A percentile compares a stretch with the other conserved stretches of the same genome.
phyloP scores from a whole-genome alignment of 2,329 filamentous ascomycete genomes.

The Furcasterigmium furcatum region DNA sequence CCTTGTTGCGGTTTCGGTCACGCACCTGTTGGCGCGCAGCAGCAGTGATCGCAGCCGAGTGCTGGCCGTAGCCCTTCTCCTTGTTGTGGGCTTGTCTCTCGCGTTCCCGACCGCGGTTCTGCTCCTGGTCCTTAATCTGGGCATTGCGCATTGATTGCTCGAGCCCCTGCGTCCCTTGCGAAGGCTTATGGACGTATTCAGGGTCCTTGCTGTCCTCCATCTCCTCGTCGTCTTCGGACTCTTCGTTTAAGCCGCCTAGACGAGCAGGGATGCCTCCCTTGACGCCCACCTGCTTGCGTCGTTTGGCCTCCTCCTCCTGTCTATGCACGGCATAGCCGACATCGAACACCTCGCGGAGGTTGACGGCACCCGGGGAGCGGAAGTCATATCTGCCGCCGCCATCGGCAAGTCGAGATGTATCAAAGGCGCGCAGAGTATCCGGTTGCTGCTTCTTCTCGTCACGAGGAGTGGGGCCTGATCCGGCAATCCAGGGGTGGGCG shows the following conservation, averaged over 20 bases:
- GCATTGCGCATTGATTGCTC: slow-evolving; percentile 87
- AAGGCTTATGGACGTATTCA: slow-evolving; percentile 38
- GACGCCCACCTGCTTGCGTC: slow-evolving; percentile 76
- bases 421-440: slow-evolving; percentile 50
- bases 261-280: slow-evolving; percentile 59
- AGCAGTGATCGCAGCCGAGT: slow-evolving; percentile 78
- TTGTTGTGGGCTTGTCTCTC: slow-evolving; percentile 33
- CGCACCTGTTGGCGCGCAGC: slow-evolving; percentile 78
- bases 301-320: slow-evolving; percentile 93
- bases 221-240: slow-evolving; percentile 59
- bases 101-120: slow-evolving; percentile 45
- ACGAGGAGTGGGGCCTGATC: slow-evolving; percentile 53
- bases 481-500: slow-evolving; percentile 87
- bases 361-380: slow-evolving; percentile 90
- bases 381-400: slow-evolving; percentile 79
- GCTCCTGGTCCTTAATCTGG: slow-evolving; percentile 61
- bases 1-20: slow-evolving; percentile 65
- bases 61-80: slow-evolving; percentile 79
- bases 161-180: slow-evolving; percentile 60
- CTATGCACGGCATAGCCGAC: slow-evolving; percentile 97
- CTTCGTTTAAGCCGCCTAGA: slow-evolving; percentile 67
- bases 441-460: slow-evolving; percentile 56
- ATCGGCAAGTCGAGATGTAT: slow-evolving; percentile 49
- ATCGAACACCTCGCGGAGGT: slow-evolving; percentile 95
- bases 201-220: slow-evolving; percentile 62